A percentile compares a stretch with the other conserved stretches of the same genome.
phyloP scores from a whole-genome alignment of 2,329 filamentous ascomycete genomes.

The Penicillium verrucosum region DNA sequence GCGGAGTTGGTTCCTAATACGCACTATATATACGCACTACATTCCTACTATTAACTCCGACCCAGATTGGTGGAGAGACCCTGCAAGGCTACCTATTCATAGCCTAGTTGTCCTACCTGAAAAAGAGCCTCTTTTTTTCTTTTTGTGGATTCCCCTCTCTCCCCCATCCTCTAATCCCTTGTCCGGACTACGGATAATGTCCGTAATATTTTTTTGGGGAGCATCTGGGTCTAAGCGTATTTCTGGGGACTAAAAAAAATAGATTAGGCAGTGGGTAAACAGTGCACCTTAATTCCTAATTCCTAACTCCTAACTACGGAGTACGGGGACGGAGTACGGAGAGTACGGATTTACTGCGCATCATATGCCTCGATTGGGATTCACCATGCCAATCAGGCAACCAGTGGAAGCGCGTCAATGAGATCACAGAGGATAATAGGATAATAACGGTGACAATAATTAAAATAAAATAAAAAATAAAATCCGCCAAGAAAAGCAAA shows the following conservation, averaged over 20 bases:
- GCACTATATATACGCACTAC: not conserved
- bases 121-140: conserved; percentile 4
- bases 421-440: not conserved
- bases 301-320: not conserved
- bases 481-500: not conserved
- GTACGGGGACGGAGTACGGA: not conserved
- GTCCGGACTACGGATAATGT: not conserved
- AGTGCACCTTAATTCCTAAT: not conserved
- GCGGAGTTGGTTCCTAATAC: not conserved
- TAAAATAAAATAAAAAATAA: not conserved
- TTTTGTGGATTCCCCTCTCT: not conserved
- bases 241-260: not conserved
- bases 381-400: conserved; percentile 11
- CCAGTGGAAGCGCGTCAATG: conserved; percentile 2
- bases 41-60: not conserved
- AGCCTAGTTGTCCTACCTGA: conserved; percentile 3
- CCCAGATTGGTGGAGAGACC: not conserved
- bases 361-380: conserved; percentile 8
- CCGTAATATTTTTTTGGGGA: not conserved
- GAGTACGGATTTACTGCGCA: not conserved
- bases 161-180: not conserved
- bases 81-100: conserved; percentile 11
- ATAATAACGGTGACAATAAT: not conserved
- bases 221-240: not conserved
- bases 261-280: not conserved